Evolutionary conservation across 2,329 filamentous ascomycete genomes (phyloP).

Genomic region (Incumbomyces lentus): DNA sequence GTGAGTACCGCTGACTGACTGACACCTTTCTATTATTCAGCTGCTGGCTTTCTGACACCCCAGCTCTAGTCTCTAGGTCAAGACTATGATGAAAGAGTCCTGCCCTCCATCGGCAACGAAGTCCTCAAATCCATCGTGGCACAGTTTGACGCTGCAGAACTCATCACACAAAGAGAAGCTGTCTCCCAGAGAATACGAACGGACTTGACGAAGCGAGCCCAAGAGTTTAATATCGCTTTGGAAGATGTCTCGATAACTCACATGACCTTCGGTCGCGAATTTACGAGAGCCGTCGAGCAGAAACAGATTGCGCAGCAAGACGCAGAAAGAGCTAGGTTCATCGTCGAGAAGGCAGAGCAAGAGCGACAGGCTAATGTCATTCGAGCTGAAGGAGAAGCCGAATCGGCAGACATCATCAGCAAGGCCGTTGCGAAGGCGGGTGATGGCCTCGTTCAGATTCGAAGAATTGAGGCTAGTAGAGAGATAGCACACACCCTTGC

Average conservation of each 20-base stretch:
- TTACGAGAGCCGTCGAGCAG: conserved; percentile 97
- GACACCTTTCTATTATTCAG: background rate
- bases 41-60: too few relatives aligned
- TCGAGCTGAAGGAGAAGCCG: conserved; percentile 92
- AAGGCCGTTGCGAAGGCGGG: conserved; percentile 88
- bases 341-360: conserved; percentile 97
- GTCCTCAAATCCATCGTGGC: conserved; percentile 97
- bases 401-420: conserved; percentile 89
- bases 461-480: conserved; percentile 91
- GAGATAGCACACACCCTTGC: conserved; percentile 90
- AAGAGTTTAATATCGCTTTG: conserved; percentile 97
- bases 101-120: conserved; percentile 98
- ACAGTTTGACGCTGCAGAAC: conserved; percentile 95
- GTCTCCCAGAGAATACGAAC: conserved; percentile 88
- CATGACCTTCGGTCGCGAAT: conserved; percentile 99
- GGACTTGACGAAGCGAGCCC: conserved; percentile 82
- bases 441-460: conserved; percentile 87
- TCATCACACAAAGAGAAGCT: conserved; percentile 97
- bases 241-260: conserved; percentile 99
- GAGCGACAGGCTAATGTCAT: conserved; percentile 98
- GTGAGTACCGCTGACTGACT: conserved; percentile 41
- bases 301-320: conserved; percentile 99
- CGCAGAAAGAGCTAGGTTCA: conserved; percentile 91
- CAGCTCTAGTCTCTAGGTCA: conserved; percentile 73
- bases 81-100: conserved; percentile 97